phyloP scores from a whole-genome alignment of 768 basidiomycete species.

The Rhodocollybia butyracea region DNA sequence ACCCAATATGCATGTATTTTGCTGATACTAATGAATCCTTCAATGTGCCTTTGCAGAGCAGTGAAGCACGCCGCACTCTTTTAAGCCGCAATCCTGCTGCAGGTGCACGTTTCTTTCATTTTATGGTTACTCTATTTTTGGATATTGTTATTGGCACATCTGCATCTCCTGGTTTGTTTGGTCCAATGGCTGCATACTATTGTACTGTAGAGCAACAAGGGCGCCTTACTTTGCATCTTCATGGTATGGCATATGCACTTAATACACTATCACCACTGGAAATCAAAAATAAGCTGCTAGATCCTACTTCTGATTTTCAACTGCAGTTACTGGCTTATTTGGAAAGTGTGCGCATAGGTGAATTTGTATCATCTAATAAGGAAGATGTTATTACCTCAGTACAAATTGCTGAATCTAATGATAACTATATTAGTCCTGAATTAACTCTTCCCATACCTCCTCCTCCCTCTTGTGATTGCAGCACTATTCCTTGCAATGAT shows the following conservation, averaged over 20 bases:
- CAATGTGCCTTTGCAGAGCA: neutral
- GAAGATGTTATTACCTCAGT: slow-evolving; percentile 12
- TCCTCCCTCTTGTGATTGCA: slow-evolving; percentile 9
- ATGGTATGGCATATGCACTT: slow-evolving; percentile 32
- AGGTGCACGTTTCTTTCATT: slow-evolving; percentile 17
- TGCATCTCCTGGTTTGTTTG: slow-evolving; percentile 12
- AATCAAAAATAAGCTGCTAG: slow-evolving; percentile 24
- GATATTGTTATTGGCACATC: slow-evolving; percentile 8
- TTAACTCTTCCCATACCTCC: slow-evolving; percentile 20
- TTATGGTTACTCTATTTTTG: slow-evolving; percentile 16
- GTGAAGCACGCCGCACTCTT: neutral
- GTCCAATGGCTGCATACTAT: slow-evolving; percentile 16
- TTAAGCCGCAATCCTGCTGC: slow-evolving; percentile 15
- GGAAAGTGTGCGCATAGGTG: slow-evolving; percentile 26
- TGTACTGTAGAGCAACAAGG: slow-evolving; percentile 23
- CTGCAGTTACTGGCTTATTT: slow-evolving; percentile 23
- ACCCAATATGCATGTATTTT: slow-evolving; percentile 20
- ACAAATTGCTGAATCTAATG: neutral
- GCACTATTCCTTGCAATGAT: neutral
- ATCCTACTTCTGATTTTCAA: slow-evolving; percentile 21
- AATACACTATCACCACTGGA: slow-evolving; percentile 27
- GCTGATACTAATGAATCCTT: slow-evolving; percentile 17
- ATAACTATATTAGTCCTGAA: slow-evolving; percentile 17
- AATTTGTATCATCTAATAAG: slow-evolving; percentile 23
- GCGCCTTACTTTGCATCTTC: slow-evolving; percentile 27